These are phyloP conservation scores for Claviceps pazoutovae DNA, from an alignment of 2,329 filamentous ascomycete genomes.

Conservation along the genomic window DNA sequence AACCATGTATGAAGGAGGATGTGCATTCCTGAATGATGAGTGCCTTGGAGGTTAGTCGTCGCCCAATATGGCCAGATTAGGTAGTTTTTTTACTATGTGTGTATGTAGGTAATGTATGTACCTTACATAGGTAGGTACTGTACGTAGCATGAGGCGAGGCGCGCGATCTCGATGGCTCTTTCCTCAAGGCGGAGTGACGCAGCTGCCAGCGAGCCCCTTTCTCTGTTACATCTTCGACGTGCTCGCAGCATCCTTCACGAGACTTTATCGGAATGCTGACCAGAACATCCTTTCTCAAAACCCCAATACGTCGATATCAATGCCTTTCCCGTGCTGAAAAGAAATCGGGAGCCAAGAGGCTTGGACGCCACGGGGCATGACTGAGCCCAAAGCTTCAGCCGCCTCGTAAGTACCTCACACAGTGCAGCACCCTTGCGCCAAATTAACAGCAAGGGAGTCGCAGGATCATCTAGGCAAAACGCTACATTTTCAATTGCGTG, in stretches of 20 bases:
- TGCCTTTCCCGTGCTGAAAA: neutral
- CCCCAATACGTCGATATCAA: neutral
- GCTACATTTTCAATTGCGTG: neutral
- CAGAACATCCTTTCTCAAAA: neutral
- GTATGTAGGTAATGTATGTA: no score
- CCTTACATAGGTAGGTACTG: no score
- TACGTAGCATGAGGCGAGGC: neutral
- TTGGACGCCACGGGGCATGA: neutral
- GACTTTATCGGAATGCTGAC: neutral
- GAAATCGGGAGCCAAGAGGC: neutral
- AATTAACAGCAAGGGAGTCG: neutral
- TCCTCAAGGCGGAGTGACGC: neutral
- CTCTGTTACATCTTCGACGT: neutral
- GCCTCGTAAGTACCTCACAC: neutral
- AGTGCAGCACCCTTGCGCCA: neutral
- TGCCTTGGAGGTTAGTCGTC: no score
- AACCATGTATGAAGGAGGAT: neutral
- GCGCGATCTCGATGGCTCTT: neutral
- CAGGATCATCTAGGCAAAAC: no score
- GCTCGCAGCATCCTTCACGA: neutral
- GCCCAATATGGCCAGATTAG: neutral
- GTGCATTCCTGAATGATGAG: no score
- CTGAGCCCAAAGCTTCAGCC: neutral
- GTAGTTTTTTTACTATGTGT: no score
- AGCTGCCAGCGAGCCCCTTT: neutral